Evolutionary conservation across 805 yeast genomes (phyloP).

Genomic region (Candida ascalaphidarum): DNA sequence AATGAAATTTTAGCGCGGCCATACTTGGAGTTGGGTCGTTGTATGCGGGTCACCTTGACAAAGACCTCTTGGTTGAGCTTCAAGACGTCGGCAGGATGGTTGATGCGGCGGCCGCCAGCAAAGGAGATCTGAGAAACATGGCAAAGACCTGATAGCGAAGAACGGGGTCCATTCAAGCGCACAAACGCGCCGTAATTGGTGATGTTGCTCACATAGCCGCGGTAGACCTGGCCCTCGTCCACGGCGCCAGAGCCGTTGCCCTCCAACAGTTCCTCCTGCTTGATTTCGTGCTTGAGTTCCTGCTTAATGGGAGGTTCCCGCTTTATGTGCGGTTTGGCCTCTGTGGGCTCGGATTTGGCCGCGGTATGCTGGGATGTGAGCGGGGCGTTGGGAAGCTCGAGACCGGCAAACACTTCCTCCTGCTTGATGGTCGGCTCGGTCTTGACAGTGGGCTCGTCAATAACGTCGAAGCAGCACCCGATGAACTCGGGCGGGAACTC

Average conservation of each 20-base stretch:
- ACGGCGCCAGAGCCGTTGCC: conserved; percentile 8
- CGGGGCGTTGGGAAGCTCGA: not conserved
- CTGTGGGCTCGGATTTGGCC: conserved; percentile 1
- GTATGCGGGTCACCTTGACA: conserved; percentile 52
- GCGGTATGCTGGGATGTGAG: not conserved
- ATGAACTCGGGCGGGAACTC: conserved; percentile 28
- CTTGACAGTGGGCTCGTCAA: conserved; percentile 2
- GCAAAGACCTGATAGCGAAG: conserved; percentile 51
- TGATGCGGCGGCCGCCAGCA: conserved; percentile 36
- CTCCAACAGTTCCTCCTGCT: not conserved
- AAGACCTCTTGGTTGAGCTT: conserved; percentile 51
- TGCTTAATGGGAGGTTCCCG: conserved; percentile 2
- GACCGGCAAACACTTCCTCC: too few relatives aligned
- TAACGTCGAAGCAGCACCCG: conserved; percentile 10
- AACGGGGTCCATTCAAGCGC: conserved; percentile 24
- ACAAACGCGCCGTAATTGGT: conserved; percentile 77
- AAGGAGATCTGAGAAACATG: conserved; percentile 65
- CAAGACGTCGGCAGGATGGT: conserved; percentile 53
- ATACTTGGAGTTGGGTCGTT: too few relatives aligned
- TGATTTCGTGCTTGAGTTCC: not conserved
- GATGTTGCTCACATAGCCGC: conserved; percentile 53
- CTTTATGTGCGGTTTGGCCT: conserved; percentile 3
- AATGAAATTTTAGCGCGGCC: conserved; percentile 37
- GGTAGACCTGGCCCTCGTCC: conserved; percentile 39
- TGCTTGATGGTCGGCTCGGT: not conserved